Base-by-base conservation (phyloP, 495 filamentous ascomycete species). In the Aspergillus biplanus region DNA sequence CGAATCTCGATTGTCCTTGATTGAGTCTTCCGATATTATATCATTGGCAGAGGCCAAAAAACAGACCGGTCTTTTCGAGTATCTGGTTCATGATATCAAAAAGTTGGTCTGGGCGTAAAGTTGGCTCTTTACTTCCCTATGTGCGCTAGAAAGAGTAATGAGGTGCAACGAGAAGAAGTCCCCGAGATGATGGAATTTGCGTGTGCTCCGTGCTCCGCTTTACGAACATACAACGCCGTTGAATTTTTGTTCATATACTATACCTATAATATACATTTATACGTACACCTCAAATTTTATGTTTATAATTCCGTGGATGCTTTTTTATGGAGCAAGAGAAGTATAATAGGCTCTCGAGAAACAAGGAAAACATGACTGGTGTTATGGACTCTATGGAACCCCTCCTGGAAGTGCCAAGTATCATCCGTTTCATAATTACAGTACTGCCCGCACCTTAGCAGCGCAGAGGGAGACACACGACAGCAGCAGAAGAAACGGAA, bases 51-150 rank as follows among this genome's bases (percentile, higher is more conserved):
- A 97, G 71, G 95, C 95, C 62, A 92, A 85, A 86, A 92, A 86
- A 78, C 91, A 88, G 59, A 97, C 94, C 4, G 90, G 92, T 6
- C 80, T 93, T 69, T 71, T 99, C 48, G 93, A 99, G 79, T 86
- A 92, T 72, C 73, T 93, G 69, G 90, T 90, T 9, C 90, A 97
- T 80, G 88, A 87, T 61, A 79, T 97, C 55, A 97, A 94, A 84
- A 93, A 91, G 82, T 74, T 97, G 73, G 91, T 97, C 31, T 97
- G 93, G 93, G 91, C 90, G 60, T 95, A 63, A 12, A 6, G 39
- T 13, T 44, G 39, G 39, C 39, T 15, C 11, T 15, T 44, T 13
- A 44, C 8, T 4, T 44, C 39, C 39, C 15, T 15, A 15, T 42
- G 37, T 42, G 37, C n/a, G 6, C 8, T 44, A 11, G 11, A 44